A percentile compares a stretch with the other conserved stretches of the same genome.
These are phyloP conservation scores for Coniferiporia sulphurascens DNA, from an alignment of 1,284 basidiomycete species.

Conservation along the genomic window DNA sequence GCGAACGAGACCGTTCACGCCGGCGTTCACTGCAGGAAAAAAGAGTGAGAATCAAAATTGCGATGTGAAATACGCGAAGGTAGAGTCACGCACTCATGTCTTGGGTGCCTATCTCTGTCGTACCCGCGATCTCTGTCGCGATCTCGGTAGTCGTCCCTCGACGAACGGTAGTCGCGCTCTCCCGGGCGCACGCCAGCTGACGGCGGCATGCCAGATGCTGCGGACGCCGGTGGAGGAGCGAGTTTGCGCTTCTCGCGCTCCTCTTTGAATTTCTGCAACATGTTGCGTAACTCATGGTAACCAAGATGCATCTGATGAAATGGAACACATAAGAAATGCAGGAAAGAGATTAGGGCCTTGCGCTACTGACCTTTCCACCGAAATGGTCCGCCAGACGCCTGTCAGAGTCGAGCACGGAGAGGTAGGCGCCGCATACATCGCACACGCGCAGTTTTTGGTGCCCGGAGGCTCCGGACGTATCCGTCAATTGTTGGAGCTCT, in stretches of 20 bases:
- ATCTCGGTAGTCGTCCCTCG: constrained; percentile 60
- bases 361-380: constrained; percentile 83
- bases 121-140: constrained; percentile 53
- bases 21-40: constrained; percentile 48
- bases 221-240: constrained; percentile 39
- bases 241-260: constrained; percentile 80
- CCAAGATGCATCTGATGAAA: constrained; percentile 89
- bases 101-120: constrained; percentile 44
- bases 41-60: background rate
- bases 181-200: constrained; percentile 28
- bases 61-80: constrained; percentile 1
- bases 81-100: constrained; percentile 61
- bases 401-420: constrained; percentile 97
- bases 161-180: constrained; percentile 45
- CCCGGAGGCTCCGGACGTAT: constrained; percentile 96
- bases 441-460: constrained; percentile 99
- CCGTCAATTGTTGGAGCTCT: constrained; percentile 93
- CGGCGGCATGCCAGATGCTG: constrained; percentile 30
- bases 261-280: constrained; percentile 84
- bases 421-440: constrained; percentile 98
- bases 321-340: background rate
- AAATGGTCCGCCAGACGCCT: constrained; percentile 99
- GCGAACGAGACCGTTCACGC: constrained; percentile 72
- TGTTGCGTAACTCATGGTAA: constrained; percentile 95
- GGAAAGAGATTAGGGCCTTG: background rate